A percentile compares a stretch with the other conserved stretches of the same genome.
phyloP scores from a whole-genome alignment of 768 basidiomycete species.

The Asterophora parasitica region DNA sequence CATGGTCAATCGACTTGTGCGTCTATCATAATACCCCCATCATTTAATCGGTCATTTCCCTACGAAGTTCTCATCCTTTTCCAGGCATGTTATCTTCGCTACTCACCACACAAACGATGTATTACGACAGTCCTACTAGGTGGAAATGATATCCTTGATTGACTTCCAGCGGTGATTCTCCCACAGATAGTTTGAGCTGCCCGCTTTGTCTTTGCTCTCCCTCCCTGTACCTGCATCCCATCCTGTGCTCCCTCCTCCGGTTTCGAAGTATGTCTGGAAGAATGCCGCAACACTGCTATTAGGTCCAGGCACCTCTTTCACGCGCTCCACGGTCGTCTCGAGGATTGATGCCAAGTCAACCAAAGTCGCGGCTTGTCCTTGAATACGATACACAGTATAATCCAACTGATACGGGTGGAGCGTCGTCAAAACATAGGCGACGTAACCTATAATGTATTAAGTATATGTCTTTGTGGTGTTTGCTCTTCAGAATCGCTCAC shows the following conservation, averaged over 20 bases:
- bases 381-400: slow-evolving; percentile 27
- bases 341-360: slow-evolving; percentile 19
- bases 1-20: slow-evolving; percentile 10
- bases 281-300: slow-evolving; percentile 1
- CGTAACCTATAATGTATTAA: slow-evolving; percentile 2
- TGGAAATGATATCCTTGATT: slow-evolving; percentile 3
- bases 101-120: too few relatives aligned
- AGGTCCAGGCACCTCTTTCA: slow-evolving; percentile 9
- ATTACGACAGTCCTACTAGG: neutral
- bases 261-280: slow-evolving; percentile 7
- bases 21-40: slow-evolving; percentile 12
- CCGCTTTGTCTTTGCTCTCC: slow-evolving; percentile 5
- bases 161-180: slow-evolving; percentile 8
- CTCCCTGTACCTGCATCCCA: slow-evolving; percentile 3
- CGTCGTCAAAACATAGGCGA: slow-evolving; percentile 15
- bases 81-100: neutral
- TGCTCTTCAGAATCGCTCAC: neutral
- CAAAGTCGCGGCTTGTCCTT: slow-evolving; percentile 29
- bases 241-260: slow-evolving; percentile 2
- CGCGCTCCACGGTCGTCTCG: slow-evolving; percentile 5
- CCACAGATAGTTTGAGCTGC: slow-evolving; percentile 11
- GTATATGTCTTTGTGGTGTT: neutral
- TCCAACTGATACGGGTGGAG: slow-evolving; percentile 23
- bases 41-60: slow-evolving; percentile 16
- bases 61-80: slow-evolving; percentile 2